Evolutionary conservation across 169 alveolate species (phyloP).

Genomic region (Perkinsus marinus): DNA sequence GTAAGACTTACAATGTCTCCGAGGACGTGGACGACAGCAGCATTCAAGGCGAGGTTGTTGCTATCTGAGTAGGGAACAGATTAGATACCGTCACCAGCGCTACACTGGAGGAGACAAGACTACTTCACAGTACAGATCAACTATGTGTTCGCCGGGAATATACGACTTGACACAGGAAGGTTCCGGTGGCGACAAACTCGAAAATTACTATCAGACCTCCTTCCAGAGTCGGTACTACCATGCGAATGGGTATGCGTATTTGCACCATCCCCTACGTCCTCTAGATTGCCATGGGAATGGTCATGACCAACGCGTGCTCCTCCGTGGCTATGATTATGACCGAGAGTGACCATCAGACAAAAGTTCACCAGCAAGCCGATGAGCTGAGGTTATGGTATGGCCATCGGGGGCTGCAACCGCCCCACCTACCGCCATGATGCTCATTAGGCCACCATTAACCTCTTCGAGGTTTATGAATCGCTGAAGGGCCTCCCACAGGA

Average conservation of each 20-base stretch:
- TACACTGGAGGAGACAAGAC: too few species aligned
- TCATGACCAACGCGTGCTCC: not conserved
- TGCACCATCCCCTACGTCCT: too few species aligned
- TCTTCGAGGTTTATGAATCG: slow-evolving; percentile 43
- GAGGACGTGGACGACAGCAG: slow-evolving; percentile 64
- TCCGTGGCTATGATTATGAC: not conserved
- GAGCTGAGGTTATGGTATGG: not conserved
- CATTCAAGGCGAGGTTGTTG: slow-evolving; percentile 45
- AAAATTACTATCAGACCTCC: not conserved
- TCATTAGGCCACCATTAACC: not conserved
- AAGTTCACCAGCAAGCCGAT: not conserved
- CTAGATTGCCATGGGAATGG: slow-evolving; percentile 6
- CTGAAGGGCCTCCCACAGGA: slow-evolving; percentile 60
- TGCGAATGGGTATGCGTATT: too few species aligned
- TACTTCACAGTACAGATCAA: too few species aligned
- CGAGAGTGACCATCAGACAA: not conserved
- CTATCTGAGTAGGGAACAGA: too few species aligned
- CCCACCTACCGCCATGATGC: not conserved
- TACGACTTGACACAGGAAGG: not conserved
- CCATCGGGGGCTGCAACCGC: not conserved
- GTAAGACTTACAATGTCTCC: slow-evolving; percentile 47
- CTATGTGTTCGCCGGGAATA: too few species aligned
- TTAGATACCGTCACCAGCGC: too few species aligned
- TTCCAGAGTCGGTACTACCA: too few species aligned
- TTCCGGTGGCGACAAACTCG: not conserved